Conservation (phyloP, 345 rosid species). For the Syzygium aromaticum region DNA sequence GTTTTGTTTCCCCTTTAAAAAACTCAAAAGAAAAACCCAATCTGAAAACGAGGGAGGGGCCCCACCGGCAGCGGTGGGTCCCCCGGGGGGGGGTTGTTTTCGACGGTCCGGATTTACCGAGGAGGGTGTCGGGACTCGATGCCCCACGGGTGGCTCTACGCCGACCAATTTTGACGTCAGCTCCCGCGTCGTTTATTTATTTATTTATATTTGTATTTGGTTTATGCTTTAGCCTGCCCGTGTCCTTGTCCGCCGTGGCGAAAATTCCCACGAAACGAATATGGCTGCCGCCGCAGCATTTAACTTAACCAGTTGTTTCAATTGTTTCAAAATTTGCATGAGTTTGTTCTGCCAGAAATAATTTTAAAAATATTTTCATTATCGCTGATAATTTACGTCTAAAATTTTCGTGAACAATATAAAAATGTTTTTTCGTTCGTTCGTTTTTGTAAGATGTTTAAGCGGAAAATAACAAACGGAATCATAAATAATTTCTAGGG, state of each 20-base stretch:
- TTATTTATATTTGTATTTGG: neutral
- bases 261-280: neutral
- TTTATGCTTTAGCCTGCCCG: neutral
- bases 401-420: too few species aligned
- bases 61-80: too few species aligned
- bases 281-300: neutral
- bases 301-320: neutral
- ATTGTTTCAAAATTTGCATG: too few species aligned
- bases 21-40: neutral
- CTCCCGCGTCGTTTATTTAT: neutral
- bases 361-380: too few species aligned
- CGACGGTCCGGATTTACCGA: neutral
- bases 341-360: too few species aligned
- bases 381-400: too few species aligned
- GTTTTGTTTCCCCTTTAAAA: neutral
- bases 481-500: neutral
- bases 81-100: neutral
- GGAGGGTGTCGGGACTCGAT: neutral
- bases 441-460: too few species aligned
- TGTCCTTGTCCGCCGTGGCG: neutral
- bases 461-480: too few species aligned
- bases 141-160: neutral
- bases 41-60: neutral
- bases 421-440: too few species aligned
- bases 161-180: neutral